Conservation (phyloP, 768 basidiomycete species). For the Pulveroboletus sp. region DNA sequence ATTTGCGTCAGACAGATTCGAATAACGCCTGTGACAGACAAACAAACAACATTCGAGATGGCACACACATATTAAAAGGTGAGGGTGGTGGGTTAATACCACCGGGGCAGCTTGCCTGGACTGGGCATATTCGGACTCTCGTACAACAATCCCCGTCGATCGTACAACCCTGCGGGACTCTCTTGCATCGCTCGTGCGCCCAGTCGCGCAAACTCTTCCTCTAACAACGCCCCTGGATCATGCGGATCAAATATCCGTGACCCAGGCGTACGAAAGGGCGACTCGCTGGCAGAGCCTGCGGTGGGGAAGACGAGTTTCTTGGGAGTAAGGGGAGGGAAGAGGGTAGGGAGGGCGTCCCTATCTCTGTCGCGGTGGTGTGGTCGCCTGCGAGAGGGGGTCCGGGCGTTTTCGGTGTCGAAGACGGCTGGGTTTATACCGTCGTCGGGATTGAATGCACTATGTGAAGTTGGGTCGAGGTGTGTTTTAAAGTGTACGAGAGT, state of each 20-base stretch:
- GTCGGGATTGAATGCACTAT: slow-evolving; percentile 25
- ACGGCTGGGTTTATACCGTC: slow-evolving; percentile 37
- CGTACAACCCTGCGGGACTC: slow-evolving; percentile 69
- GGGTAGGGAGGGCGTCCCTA: slow-evolving; percentile 13
- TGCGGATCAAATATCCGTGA: slow-evolving; percentile 63
- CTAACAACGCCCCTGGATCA: slow-evolving; percentile 63
- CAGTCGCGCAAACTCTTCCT: slow-evolving; percentile 67
- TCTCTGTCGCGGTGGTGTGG: slow-evolving; percentile 27
- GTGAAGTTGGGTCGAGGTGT: slow-evolving; percentile 61
- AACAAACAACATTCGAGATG: neutral
- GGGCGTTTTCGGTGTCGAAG: slow-evolving; percentile 36
- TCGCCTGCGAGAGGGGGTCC: slow-evolving; percentile 48
- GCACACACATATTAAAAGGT: too few relatives aligned
- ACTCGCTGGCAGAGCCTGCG: slow-evolving; percentile 29
- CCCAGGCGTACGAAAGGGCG: slow-evolving; percentile 50
- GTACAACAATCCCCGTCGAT: slow-evolving; percentile 57
- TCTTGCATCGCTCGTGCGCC: slow-evolving; percentile 43
- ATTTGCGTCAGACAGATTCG: neutral
- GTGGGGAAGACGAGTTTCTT: slow-evolving; percentile 38
- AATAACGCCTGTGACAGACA: neutral
- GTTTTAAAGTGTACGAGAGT: slow-evolving; percentile 70
- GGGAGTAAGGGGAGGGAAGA: slow-evolving; percentile 42
- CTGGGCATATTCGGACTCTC: slow-evolving; percentile 68
- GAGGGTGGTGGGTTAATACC: slow-evolving; percentile 54
- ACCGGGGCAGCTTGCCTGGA: slow-evolving; percentile 51